phyloP scores from a whole-genome alignment of 2,329 filamentous ascomycete genomes.

The Phaeosphaeria sp. region DNA sequence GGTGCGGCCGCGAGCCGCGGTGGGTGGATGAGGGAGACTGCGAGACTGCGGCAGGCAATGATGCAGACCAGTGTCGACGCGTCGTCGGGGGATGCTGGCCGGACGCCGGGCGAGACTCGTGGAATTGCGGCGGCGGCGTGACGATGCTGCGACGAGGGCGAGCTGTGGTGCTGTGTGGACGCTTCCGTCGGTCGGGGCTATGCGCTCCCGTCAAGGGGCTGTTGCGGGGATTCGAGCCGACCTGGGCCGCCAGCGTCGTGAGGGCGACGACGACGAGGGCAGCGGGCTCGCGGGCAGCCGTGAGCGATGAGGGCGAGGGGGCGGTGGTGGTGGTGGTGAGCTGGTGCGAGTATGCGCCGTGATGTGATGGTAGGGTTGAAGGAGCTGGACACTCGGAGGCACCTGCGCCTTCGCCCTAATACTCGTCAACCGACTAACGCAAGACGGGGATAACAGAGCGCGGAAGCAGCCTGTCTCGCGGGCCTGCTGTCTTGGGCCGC shows the following conservation, averaged over 20 bases:
- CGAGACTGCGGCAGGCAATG: not conserved
- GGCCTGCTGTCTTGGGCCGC: not conserved
- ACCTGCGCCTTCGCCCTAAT: no score
- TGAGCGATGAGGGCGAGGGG: constrained; percentile 8
- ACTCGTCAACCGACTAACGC: no score
- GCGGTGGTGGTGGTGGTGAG: constrained; percentile 3
- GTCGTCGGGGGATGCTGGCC: constrained; percentile 29
- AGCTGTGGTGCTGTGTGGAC: constrained; percentile 22
- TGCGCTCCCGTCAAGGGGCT: constrained; percentile 24
- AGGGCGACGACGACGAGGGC: not conserved
- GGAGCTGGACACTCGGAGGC: no score
- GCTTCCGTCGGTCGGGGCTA: constrained; percentile 32
- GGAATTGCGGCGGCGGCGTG: constrained; percentile 26
- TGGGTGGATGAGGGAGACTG: constrained; percentile 31
- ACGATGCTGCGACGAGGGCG: constrained; percentile 27
- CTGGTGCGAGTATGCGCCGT: not conserved
- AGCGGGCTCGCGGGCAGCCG: constrained; percentile 6
- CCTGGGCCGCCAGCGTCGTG: constrained; percentile 16
- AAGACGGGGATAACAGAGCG: no score
- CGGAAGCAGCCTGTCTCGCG: not conserved
- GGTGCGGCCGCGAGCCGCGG: no score
- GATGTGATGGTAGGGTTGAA: not conserved
- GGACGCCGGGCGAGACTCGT: constrained; percentile 24
- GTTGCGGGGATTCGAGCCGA: constrained; percentile 12
- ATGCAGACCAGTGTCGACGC: constrained; percentile 34